Evolutionary conservation across 225 moss, liverwort and hornwort genomes (phyloP), one percentile per base, ranked within the genome.

Genomic region (Straminergon stramineum): DNA sequence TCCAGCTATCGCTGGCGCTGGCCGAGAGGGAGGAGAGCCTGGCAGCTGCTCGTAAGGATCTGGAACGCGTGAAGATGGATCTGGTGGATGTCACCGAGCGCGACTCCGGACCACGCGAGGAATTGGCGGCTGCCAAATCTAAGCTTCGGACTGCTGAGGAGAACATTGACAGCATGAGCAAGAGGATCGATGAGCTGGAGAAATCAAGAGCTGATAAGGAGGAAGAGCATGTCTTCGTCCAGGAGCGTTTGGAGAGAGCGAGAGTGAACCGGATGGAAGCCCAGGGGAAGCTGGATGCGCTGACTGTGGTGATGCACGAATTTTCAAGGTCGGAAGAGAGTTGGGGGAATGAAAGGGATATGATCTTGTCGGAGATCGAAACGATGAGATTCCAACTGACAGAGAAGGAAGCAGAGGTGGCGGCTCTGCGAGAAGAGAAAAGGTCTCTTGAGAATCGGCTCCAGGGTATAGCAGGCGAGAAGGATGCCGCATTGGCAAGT

Each of bases 221-320:
- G 87, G 88, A 84, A 21, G 91, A 91, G 84, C 88, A 35, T 20
- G 76, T 65, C 31, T 26, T 78, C 51, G 89, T 94, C 22, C 70
- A 87, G 84, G 82, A 85, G 75, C 89, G 82, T 9, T 73, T 91
- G 89, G 93, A 90, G 90, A 88, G 41, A 35, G 86, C 93, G 13
- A 62, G 89, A 62, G 90, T 58, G 69, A 89, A 81, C 17, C 88
- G 86, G 55, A 58, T 76, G 88, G 83, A 91, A 88, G 87, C 93
- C 73, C 94, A 94, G 82, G 91, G 84, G 61, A 93, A 94, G 89
- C 77, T 94, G 86, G 91, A 94, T 92, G 92, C 93, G 81, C 78
- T 94, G 75, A 78, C 84, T 63, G 91, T 92, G 82, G 89, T 79
- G 89, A 92, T 94, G 90, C 93, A 94, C 55, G 91, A 90, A 55